Conservation (phyloP, 805 yeast genomes). For the Helenozyma baotianmanensis region DNA sequence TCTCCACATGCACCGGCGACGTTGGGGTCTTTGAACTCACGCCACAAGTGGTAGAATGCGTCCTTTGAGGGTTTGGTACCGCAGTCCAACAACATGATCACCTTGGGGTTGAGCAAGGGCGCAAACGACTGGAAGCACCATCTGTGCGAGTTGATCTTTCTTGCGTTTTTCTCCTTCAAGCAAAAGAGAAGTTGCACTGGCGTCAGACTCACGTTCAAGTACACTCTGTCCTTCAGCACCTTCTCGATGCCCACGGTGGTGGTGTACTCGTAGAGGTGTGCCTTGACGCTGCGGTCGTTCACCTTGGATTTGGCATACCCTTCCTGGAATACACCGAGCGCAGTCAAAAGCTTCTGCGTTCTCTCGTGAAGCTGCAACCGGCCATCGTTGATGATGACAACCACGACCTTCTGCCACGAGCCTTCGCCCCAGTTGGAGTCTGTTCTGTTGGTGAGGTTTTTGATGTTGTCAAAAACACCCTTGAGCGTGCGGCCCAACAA, state of each 20-base stretch:
- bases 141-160: slow-evolving; percentile 91
- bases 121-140: slow-evolving; percentile 96
- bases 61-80: slow-evolving; percentile 89
- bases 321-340: slow-evolving; percentile 89
- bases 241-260: slow-evolving; percentile 81
- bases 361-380: slow-evolving; percentile 77
- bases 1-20: slow-evolving; percentile 99
- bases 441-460: slow-evolving; percentile 62
- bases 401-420: slow-evolving; percentile 91
- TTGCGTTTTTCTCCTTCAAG: slow-evolving; percentile 80
- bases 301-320: slow-evolving; percentile 92
- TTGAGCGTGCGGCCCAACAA: slow-evolving; percentile 79
- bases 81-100: slow-evolving; percentile 83
- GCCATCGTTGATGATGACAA: slow-evolving; percentile 88
- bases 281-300: slow-evolving; percentile 72
- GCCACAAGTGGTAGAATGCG: slow-evolving; percentile 87
- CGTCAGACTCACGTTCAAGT: slow-evolving; percentile 58
- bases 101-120: slow-evolving; percentile 73
- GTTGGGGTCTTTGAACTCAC: slow-evolving; percentile 68
- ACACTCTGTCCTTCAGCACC: slow-evolving; percentile 55
- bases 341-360: slow-evolving; percentile 73
- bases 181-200: slow-evolving; percentile 91
- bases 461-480: slow-evolving; percentile 82
- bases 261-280: slow-evolving; percentile 92
- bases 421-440: slow-evolving; percentile 87